phyloP scores from a whole-genome alignment of 2,329 filamentous ascomycete species.

The Monilinia polystroma region DNA sequence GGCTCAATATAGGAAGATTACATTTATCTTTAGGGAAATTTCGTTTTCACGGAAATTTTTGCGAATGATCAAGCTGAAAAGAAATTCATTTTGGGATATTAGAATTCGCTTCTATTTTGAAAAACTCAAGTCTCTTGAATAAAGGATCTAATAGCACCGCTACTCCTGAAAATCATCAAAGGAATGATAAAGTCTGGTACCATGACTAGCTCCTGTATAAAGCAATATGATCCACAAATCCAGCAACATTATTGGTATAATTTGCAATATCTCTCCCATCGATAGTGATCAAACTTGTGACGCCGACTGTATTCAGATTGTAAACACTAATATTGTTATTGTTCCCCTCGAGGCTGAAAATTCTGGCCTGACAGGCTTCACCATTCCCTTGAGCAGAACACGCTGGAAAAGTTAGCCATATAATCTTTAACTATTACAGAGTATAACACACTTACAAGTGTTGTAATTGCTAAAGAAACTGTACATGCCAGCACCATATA shows the following conservation, averaged over 20 bases:
- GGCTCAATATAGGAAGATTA: not conserved
- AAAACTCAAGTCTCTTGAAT: not conserved
- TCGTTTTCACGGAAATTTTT: not conserved
- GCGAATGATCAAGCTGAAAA: not conserved
- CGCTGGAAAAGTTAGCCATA: not conserved
- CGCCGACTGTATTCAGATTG: conserved; percentile 31
- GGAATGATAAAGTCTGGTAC: not conserved
- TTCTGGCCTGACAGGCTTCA: conserved; percentile 29
- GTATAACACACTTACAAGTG: not conserved
- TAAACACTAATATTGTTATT: conserved; percentile 30
- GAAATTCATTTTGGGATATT: not conserved
- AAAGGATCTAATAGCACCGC: not conserved
- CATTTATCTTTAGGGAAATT: not conserved
- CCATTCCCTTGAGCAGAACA: conserved; percentile 14
- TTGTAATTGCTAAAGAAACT: conserved; percentile 24
- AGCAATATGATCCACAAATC: conserved; percentile 15
- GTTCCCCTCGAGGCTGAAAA: conserved; percentile 29
- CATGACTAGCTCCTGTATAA: conserved; percentile 8
- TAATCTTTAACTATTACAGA: too few species aligned
- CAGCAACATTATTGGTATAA: conserved; percentile 28
- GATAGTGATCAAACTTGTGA: conserved; percentile 31
- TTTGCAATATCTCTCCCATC: conserved; percentile 25
- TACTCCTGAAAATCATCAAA: not conserved
- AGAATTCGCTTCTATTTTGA: not conserved
- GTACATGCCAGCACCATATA: conserved; percentile 23